Evolutionary conservation across 2,329 filamentous ascomycete species (phyloP), one percentile per base, ranked within the genome.

Genomic region (Elsinoe ampelina): DNA sequence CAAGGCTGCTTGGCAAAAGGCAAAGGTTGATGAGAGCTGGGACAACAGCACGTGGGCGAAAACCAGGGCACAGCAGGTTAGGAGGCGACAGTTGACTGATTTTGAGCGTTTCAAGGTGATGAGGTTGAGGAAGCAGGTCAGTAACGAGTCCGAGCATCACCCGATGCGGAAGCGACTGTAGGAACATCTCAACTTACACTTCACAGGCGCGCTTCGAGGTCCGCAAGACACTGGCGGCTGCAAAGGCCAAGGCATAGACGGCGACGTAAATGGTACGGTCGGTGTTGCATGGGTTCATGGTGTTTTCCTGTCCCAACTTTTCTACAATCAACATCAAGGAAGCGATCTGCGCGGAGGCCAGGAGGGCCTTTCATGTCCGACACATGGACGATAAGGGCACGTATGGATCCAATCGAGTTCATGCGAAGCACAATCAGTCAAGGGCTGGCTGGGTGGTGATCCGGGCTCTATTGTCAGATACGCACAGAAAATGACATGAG

Each of bases 31-130:
- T 74, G 76, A 82, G 74, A 95, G 95, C 82, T 97, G 90, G 87
- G 84, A 85, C 73, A 82, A 88, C 79, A 91, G 83, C 81, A 84
- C 84, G 76, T 95, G 87, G 85, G 89, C 91, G 71, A 93, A 98
- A 89, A 91, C 89, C 83, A 84, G 87, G 73, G 84, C 84, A 68
- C 86, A 89, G 79, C 82, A 83, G 70, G 82, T 88, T 77, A 87
- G 89, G 80, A 87, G 93, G 82, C 87, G 86, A 80, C 83, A 84
- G 71, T 82, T 98, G 67, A 95, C 86, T 78, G 93, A 98, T 83
- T 98, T 98, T 74, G 93, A 98, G 82, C 87, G 93, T 77, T 98
- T 97, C 89, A 96, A 98, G 88, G 93, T 97, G 71, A 82, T 97
- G 84, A 86, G 92, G 78, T 82, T 97, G 79, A 95, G 92, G 87